Evolutionary conservation across 176 grass and related monocot genomes (phyloP), one percentile per base, ranked within the genome.

Genomic region (Paspalum notatum): DNA sequence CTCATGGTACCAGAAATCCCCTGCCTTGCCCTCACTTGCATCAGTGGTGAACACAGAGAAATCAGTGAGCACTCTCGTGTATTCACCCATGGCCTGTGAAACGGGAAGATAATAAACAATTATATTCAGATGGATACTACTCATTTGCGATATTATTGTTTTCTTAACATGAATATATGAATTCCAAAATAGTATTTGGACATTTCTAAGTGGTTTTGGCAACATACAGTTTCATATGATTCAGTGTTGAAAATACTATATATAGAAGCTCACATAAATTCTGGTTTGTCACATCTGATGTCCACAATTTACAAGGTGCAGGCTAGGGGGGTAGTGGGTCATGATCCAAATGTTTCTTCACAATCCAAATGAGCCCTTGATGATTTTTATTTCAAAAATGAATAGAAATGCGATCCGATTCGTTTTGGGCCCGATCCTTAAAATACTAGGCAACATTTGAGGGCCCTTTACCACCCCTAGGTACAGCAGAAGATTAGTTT

Each of bases 1-100:
- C 67, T 99, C 96, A 82, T 99, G 92, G 83, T 93, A 93, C 90
- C 96, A 99, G 83, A 91, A 99, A 12, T 90, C 76, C 53, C 92
- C 96, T 42, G 62, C 62, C 82, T 88, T 83, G 24, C 96, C 96
- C 77, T 95, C 96, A 15, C 11, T 84, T 40, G 73, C 56, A 82
- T 51, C 71, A 48, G 44, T 15, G 18, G 75, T 85, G 63, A 93
- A 91, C 59, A 80, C 62, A 72, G 89, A 93, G 71, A 99, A 99
- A 85, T 99, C 96, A 20, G 80, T 60, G 40, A 99, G 43, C 32
- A 99, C 92, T 78, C 73, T 99, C 12, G 92, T 99, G 80, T 91
- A 95, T 78, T 99, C 92, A 20, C 92, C 90, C 88, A 95, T 74
- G 9, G 90, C 92, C 92, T 99, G 63, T 75, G 13, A 58, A 76